Evolutionary conservation across 208 protist species (phyloP).

Genomic region (Trypanosomatidae sp.): DNA sequence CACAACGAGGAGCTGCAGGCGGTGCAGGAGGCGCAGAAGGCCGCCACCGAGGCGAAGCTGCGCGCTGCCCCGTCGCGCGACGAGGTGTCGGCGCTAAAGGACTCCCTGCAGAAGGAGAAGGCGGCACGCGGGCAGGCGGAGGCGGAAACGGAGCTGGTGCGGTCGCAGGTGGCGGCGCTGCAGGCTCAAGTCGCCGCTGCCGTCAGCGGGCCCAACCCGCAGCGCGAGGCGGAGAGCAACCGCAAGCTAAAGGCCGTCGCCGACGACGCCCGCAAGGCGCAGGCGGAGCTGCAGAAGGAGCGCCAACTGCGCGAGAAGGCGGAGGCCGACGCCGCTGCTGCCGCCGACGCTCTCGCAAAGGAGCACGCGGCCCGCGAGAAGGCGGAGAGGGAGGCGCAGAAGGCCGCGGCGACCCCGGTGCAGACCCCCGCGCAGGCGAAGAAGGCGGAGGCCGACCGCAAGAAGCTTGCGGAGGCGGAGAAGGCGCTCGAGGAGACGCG

Average conservation of each 20-base stretch:
- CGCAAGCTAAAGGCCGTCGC: slow-evolving; percentile 28
- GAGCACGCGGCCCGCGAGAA: slow-evolving; percentile 40
- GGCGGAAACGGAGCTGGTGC: slow-evolving; percentile 9
- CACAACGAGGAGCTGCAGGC: slow-evolving; percentile 11
- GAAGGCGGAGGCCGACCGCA: slow-evolving; percentile 9
- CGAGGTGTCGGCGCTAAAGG: slow-evolving; percentile 10
- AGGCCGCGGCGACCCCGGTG: not conserved
- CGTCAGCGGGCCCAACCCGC: not conserved
- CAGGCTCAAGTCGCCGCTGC: slow-evolving; percentile 7
- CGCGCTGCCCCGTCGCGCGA: slow-evolving; percentile 3
- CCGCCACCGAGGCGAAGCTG: slow-evolving; percentile 17
- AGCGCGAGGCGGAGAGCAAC: slow-evolving; percentile 10
- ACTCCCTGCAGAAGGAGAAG: slow-evolving; percentile 17
- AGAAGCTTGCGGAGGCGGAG: slow-evolving; percentile 35
- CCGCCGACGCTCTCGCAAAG: slow-evolving; percentile 14
- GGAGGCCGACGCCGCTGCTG: slow-evolving; percentile 14
- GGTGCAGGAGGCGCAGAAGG: slow-evolving; percentile 20
- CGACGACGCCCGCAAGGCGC: slow-evolving; percentile 25
- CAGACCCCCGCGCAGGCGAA: slow-evolving; percentile 7
- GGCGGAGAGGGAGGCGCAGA: slow-evolving; percentile 28
- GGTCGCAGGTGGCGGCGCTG: slow-evolving; percentile 8
- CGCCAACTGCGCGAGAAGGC: slow-evolving; percentile 26
- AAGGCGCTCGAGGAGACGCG: slow-evolving; percentile 24
- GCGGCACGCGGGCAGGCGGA: slow-evolving; percentile 15
- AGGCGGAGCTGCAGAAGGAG: slow-evolving; percentile 32